These are phyloP conservation scores for Rhodotorula graminis DNA, from an alignment of 768 basidiomycete species.

Conservation along the genomic window DNA sequence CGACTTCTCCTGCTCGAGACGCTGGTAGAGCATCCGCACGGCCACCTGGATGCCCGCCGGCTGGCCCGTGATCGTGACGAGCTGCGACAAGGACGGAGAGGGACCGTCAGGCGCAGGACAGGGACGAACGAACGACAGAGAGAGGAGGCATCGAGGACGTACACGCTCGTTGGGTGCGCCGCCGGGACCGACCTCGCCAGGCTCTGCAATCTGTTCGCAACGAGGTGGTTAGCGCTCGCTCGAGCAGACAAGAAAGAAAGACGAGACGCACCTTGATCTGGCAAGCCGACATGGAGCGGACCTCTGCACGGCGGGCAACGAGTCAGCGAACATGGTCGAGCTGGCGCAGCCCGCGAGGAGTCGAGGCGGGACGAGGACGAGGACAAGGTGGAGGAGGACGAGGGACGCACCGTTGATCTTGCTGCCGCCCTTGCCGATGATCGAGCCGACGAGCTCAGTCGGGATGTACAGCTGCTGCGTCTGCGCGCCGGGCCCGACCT, in stretches of 20 bases:
- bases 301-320: not conserved
- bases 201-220: conserved; percentile 54
- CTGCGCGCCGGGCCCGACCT: conserved; percentile 56
- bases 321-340: too few species aligned
- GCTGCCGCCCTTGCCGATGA: conserved; percentile 95
- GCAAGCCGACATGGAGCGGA: conserved; percentile 74
- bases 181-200: conserved; percentile 58
- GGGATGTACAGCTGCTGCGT: conserved; percentile 98
- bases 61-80: conserved; percentile 96
- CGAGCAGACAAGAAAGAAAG: not conserved
- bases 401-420: conserved; percentile 90
- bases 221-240: too few species aligned
- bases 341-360: not conserved
- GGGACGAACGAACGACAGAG: not conserved
- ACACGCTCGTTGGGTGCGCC: conserved; percentile 44
- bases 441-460: conserved; percentile 87
- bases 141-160: not conserved
- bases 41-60: conserved; percentile 94
- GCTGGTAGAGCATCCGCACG: conserved; percentile 63
- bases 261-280: conserved; percentile 85
- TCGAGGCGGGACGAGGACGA: not conserved
- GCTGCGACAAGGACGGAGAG: conserved; percentile 46
- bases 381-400: too few species aligned
- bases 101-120: not conserved
- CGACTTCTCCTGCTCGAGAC: conserved; percentile 38